Evolutionary conservation across 129 eudicot genomes (phyloP).

Genomic region (Escallonia rubra): DNA sequence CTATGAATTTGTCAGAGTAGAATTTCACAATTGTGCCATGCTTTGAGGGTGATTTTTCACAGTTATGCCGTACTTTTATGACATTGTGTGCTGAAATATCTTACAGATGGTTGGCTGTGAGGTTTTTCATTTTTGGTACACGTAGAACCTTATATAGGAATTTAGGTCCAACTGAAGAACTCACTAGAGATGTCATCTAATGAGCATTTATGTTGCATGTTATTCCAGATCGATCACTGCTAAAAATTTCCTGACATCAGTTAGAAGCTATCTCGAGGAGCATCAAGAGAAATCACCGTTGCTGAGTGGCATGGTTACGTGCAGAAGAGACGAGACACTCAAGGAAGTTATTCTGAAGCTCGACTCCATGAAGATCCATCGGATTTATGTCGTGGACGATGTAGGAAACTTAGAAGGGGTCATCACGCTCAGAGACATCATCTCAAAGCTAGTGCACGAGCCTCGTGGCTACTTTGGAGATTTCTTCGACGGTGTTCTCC

Average conservation of each 20-base stretch:
- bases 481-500: slow-evolving; percentile 89
- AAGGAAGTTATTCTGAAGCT: slow-evolving; percentile 64
- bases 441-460: slow-evolving; percentile 87
- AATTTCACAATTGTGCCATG: no score
- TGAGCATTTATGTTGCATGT: neutral
- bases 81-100: no score
- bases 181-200: no score
- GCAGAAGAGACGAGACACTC: slow-evolving; percentile 55
- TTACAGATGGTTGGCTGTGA: no score
- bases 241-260: slow-evolving; percentile 74
- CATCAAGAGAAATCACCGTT: slow-evolving; percentile 44
- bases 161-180: no score
- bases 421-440: slow-evolving; percentile 85
- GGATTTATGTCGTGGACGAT: slow-evolving; percentile 82
- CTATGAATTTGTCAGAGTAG: no score
- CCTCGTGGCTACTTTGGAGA: slow-evolving; percentile 96
- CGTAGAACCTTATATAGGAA: no score
- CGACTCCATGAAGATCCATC: slow-evolving; percentile 67
- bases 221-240: slow-evolving; percentile 80
- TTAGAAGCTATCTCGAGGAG: slow-evolving; percentile 54
- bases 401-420: slow-evolving; percentile 73
- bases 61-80: no score
- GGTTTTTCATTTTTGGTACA: no score
- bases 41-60: no score
- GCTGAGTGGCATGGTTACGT: slow-evolving; percentile 69